Conservation (phyloP, 1,139 yeast species). For the Kluyveromyces marxianus region DNA sequence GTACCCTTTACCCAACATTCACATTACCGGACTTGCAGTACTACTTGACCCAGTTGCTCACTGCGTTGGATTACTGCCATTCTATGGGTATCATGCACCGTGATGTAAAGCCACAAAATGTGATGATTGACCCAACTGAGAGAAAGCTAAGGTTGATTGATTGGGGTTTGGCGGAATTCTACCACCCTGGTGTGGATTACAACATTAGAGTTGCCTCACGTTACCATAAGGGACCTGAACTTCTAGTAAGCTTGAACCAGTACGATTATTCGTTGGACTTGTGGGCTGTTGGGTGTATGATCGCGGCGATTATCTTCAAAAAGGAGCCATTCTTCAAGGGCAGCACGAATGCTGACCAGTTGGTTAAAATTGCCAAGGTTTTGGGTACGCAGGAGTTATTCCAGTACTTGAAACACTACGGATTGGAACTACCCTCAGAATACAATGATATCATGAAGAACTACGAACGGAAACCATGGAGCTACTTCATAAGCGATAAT, state of each 20-base stretch:
- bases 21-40: constrained; percentile 56
- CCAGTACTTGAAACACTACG: constrained; percentile 54
- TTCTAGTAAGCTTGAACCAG: constrained; percentile 63
- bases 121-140: constrained; percentile 67
- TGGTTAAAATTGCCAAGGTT: constrained; percentile 70
- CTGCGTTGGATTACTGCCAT: constrained; percentile 69
- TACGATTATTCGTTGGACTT: constrained; percentile 73
- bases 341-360: constrained; percentile 68
- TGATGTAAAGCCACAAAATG: constrained; percentile 79
- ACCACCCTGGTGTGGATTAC: constrained; percentile 70
- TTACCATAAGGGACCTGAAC: constrained; percentile 76
- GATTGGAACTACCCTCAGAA: constrained; percentile 52
- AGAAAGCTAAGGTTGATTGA: constrained; percentile 64
- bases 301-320: constrained; percentile 69
- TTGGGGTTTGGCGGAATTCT: constrained; percentile 82
- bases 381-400: constrained; percentile 65
- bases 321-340: constrained; percentile 78
- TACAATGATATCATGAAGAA: constrained; percentile 62
- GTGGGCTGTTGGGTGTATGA: constrained; percentile 79
- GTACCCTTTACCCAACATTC: constrained; percentile 62
- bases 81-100: constrained; percentile 81
- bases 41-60: constrained; percentile 60
- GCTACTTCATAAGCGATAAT: constrained; percentile 46
- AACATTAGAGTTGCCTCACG: constrained; percentile 77
- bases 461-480: constrained; percentile 64